phyloP scores from a whole-genome alignment of 2,329 filamentous ascomycete genomes.

The Penicillium italicum region DNA sequence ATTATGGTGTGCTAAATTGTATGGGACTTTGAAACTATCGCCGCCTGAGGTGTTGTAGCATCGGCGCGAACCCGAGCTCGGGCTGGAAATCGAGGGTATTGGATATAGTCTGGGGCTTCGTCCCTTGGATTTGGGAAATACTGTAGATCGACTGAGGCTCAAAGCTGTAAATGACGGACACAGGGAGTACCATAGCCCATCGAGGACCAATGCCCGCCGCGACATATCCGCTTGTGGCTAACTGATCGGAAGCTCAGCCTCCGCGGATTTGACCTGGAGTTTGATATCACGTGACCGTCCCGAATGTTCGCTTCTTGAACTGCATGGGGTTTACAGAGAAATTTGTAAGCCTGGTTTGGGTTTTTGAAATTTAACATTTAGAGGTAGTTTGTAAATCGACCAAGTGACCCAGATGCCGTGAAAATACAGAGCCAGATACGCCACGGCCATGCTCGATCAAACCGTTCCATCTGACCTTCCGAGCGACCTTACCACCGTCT shows the following conservation, averaged over 20 bases:
- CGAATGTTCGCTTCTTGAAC: not conserved
- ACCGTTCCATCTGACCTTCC: constrained; percentile 27
- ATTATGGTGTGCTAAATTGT: not conserved
- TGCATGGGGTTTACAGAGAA: not conserved
- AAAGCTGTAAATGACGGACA: constrained; percentile 36
- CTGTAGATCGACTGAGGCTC: constrained; percentile 16
- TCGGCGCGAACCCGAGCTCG: constrained; percentile 17
- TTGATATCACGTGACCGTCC: constrained; percentile 14
- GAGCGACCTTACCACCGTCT: constrained; percentile 28
- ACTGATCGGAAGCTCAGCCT: constrained; percentile 6
- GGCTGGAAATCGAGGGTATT: constrained; percentile 4
- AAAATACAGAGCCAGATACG: constrained; percentile 39
- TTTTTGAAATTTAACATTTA: constrained; percentile 16
- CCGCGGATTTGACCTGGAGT: constrained; percentile 6
- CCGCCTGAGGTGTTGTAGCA: constrained; percentile 15
- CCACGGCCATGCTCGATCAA: constrained; percentile 40
- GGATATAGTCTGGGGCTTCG: constrained; percentile 4
- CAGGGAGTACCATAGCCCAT: constrained; percentile 43
- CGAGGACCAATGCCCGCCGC: constrained; percentile 29
- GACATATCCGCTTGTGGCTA: constrained; percentile 31
- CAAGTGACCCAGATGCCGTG: constrained; percentile 30
- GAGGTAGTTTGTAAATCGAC: constrained; percentile 14
- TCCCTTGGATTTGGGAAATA: constrained; percentile 10
- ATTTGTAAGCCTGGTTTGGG: not conserved
- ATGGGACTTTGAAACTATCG: not conserved